phyloP scores from a whole-genome alignment of 2,329 filamentous ascomycete genomes.

The Fusarium sp. region DNA sequence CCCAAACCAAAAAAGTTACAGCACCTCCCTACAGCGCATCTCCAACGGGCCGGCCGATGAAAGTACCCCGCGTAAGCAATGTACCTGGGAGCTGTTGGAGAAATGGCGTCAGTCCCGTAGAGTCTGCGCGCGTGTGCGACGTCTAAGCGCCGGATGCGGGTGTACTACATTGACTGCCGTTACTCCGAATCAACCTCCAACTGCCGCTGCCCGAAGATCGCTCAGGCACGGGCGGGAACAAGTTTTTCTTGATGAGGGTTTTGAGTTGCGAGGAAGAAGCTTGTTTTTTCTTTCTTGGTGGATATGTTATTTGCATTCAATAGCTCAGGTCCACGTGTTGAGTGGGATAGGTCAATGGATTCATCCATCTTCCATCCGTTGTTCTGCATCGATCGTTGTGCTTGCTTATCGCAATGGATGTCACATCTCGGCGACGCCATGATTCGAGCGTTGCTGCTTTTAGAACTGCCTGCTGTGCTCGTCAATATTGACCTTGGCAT shows the following conservation, averaged over 20 bases:
- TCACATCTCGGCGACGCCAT: neutral
- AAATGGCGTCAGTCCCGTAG: slow-evolving; percentile 32
- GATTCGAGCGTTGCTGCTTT: neutral
- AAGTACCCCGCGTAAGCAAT: slow-evolving; percentile 26
- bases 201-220: slow-evolving; percentile 21
- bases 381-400: neutral
- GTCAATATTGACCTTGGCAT: slow-evolving; percentile 1
- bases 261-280: neutral
- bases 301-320: slow-evolving; percentile 15
- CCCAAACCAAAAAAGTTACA: neutral
- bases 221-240: slow-evolving; percentile 14
- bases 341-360: neutral
- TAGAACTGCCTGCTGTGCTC: neutral
- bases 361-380: neutral
- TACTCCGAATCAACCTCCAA: slow-evolving; percentile 20
- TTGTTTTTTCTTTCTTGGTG: slow-evolving; percentile 13
- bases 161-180: slow-evolving; percentile 21
- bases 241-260: slow-evolving; percentile 10
- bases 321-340: neutral
- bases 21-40: neutral
- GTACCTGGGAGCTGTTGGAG: slow-evolving; percentile 22
- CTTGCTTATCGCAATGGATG: neutral
- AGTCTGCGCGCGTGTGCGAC: slow-evolving; percentile 10
- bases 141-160: slow-evolving; percentile 24
- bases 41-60: neutral